phyloP scores from a whole-genome alignment of 2,329 filamentous ascomycete species.

The Aspergillus sp. region DNA sequence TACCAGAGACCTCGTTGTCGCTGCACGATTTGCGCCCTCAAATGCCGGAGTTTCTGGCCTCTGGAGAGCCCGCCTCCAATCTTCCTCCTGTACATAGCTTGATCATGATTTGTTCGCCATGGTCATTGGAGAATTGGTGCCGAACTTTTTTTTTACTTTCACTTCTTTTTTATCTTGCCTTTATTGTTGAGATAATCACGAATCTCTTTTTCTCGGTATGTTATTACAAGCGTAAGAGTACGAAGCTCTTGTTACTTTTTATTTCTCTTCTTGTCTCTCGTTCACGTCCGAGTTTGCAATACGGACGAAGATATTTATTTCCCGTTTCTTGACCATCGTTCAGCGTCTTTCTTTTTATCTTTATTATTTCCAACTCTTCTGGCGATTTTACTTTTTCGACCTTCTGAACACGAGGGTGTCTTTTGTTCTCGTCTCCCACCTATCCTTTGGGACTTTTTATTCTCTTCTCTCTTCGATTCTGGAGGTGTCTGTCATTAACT shows the following conservation, averaged over 20 bases:
- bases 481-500: conserved; percentile 1
- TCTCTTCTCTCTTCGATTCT: neutral
- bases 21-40: too few relatives aligned
- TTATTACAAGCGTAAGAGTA: conserved; percentile 25
- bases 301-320: too few relatives aligned
- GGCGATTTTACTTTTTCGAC: neutral
- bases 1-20: too few relatives aligned
- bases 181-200: conserved; percentile 23
- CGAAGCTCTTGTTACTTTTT: conserved; percentile 20
- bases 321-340: neutral
- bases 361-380: neutral
- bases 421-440: too few relatives aligned
- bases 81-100: too few relatives aligned
- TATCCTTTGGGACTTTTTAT: neutral
- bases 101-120: too few relatives aligned
- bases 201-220: conserved; percentile 29
- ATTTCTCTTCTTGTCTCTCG: conserved; percentile 26
- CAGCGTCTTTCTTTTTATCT: neutral
- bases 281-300: conserved; percentile 18
- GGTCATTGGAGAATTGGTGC: too few relatives aligned
- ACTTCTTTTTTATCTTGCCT: conserved; percentile 3
- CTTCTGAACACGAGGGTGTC: too few relatives aligned
- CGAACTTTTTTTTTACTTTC: conserved; percentile 2
- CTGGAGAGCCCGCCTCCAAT: too few relatives aligned
- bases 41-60: too few relatives aligned